Evolutionary conservation across 2,329 filamentous ascomycete species (phyloP).

Genomic region (Leptographium radiaticola): DNA sequence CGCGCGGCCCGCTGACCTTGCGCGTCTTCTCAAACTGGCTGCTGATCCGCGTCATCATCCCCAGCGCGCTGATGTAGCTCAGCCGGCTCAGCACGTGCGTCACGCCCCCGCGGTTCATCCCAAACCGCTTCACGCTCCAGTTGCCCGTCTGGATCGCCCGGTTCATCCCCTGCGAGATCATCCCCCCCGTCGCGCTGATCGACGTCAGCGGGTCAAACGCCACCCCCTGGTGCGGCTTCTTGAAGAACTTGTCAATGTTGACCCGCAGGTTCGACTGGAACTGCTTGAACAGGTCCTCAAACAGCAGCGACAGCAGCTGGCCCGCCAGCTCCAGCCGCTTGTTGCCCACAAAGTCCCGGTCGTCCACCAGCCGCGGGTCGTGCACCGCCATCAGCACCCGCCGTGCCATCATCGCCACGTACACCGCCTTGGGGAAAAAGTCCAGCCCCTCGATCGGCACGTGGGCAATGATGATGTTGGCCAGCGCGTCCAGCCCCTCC

Average conservation of each 20-base stretch:
- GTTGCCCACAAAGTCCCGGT: constrained; percentile 95
- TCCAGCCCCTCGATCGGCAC: constrained; percentile 85
- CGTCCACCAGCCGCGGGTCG: constrained; percentile 80
- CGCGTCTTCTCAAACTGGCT: constrained; percentile 98
- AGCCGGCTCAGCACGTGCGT: constrained; percentile 91
- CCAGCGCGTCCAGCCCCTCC: constrained; percentile 84
- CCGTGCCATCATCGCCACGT: constrained; percentile 95
- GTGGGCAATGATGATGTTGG: constrained; percentile 87
- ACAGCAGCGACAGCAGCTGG: constrained; percentile 82
- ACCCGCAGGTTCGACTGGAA: constrained; percentile 82
- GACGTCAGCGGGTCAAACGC: constrained; percentile 79
- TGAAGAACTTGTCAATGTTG: constrained; percentile 89
- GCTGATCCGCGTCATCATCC: constrained; percentile 99
- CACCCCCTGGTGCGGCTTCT: constrained; percentile 81
- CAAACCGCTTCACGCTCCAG: constrained; percentile 95
- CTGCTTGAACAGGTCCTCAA: constrained; percentile 96
- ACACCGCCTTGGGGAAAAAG: constrained; percentile 93
- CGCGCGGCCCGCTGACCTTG: constrained; percentile 91
- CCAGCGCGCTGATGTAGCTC: constrained; percentile 90
- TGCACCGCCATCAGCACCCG: constrained; percentile 88
- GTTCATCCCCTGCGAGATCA: constrained; percentile 88
- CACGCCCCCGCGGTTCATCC: constrained; percentile 94
- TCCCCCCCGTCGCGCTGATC: constrained; percentile 70
- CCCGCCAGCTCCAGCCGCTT: constrained; percentile 91
- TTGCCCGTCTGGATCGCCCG: constrained; percentile 95